Evolutionary conservation across 2,329 filamentous ascomycete species (phyloP).

Genomic region (Colletotrichum endophyticum): DNA sequence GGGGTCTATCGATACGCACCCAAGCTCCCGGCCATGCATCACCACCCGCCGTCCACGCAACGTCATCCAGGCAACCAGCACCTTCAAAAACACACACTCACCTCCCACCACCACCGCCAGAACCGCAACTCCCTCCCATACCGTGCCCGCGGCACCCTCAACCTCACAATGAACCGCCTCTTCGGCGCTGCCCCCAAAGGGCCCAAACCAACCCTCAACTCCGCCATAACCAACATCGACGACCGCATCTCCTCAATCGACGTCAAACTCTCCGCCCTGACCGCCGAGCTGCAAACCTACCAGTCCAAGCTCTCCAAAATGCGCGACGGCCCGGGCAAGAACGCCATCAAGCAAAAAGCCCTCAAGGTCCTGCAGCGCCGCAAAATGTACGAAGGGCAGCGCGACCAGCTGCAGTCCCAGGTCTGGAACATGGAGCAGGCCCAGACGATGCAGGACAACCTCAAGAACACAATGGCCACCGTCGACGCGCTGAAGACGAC

Average conservation of each 20-base stretch:
- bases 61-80: background rate
- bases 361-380: conserved; percentile 92
- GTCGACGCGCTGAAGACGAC: conserved; percentile 98
- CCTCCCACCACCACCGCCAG: background rate
- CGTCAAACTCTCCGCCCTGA: conserved; percentile 91
- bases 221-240: conserved; percentile 86
- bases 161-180: conserved; percentile 81
- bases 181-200: conserved; percentile 88
- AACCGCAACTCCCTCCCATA: background rate
- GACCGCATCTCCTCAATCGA: conserved; percentile 85
- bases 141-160: background rate
- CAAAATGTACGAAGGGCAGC: conserved; percentile 92
- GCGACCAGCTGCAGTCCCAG: conserved; percentile 91
- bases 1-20: conserved; percentile 12
- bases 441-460: conserved; percentile 97
- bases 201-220: conserved; percentile 87
- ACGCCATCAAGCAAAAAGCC: conserved; percentile 90
- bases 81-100: background rate
- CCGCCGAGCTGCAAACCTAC: conserved; percentile 87
- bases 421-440: conserved; percentile 99
- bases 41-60: background rate
- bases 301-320: conserved; percentile 88
- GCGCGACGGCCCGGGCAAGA: conserved; percentile 94
- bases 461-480: conserved; percentile 98
- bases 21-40: background rate